Evolutionary conservation across 305 asterid genomes (phyloP), one percentile per base, ranked within the genome.

Genomic region (Nicotiana rustica): DNA sequence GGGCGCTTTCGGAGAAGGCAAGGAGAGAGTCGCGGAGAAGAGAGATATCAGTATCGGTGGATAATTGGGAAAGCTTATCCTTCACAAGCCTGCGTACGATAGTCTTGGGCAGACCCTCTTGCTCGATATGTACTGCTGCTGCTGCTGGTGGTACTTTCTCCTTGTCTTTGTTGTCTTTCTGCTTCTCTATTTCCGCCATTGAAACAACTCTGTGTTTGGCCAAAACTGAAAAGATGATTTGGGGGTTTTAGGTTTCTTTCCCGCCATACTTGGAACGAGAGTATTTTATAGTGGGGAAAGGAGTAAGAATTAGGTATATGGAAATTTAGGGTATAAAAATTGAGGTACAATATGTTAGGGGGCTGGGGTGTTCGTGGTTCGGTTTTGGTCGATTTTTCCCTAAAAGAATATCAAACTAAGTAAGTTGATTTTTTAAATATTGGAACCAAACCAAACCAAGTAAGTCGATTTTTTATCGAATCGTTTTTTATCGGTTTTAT

Each of bases 11-110:
- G 55, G 93, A 91, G 94, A 96, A 96, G 12, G 94, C 97, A 47
- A 35, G 89, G 77, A 90, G 92, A 1, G 99, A 90, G 44, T 94
- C 97, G 60, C 93, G 92, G 62, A 91, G 94, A 64, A 96, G 88
- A 15, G 91, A 83, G 64, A 96, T 83, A 17, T 96, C 98, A 82
- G 85, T 17, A 75, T 75, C 79, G 6, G 79, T 75, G 38, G 98
- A 91, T 82, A 96, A 90, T 85, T 91, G 93, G 4, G 99, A 92
- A 2, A 96, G 95, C 89, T 92, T 96, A 21, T 96, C 96, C 93
- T 93, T 94, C 84, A 96, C 97, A 86, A 96, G 81, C 25, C 97
- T 92, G 83, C 98, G 95, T 83, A 94, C 94, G 67, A 96, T 92
- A 78, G 97, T 83, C 91, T 92, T 94, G 10, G 99, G 99, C 81